These are phyloP conservation scores for Saccharomyces hybrid DNA, from an alignment of 1,139 yeast species.

Conservation along the genomic window DNA sequence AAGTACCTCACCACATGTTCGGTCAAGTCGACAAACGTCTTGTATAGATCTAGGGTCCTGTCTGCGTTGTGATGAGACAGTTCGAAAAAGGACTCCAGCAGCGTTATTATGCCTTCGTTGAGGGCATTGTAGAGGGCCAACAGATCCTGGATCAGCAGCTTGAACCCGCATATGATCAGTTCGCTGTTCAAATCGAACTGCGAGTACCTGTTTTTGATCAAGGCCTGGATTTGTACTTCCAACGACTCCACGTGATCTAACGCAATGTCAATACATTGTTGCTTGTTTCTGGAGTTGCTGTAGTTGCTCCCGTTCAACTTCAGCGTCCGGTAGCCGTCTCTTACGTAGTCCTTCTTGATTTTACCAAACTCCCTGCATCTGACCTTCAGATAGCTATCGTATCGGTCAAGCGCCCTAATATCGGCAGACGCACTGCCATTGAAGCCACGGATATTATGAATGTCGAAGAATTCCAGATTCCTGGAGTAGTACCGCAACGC, in stretches of 20 bases:
- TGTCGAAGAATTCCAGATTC: slow-evolving; percentile 49
- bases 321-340: slow-evolving; percentile 54
- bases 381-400: slow-evolving; percentile 60
- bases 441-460: slow-evolving; percentile 26
- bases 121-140: slow-evolving; percentile 76
- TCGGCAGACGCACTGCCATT: slow-evolving; percentile 40
- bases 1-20: slow-evolving; percentile 80
- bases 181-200: slow-evolving; percentile 70
- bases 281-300: not conserved
- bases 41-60: slow-evolving; percentile 75
- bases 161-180: slow-evolving; percentile 70
- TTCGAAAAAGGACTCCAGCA: slow-evolving; percentile 90
- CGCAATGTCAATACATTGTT: not conserved
- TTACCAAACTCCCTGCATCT: slow-evolving; percentile 63
- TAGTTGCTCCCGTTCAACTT: slow-evolving; percentile 25
- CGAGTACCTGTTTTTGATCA: slow-evolving; percentile 65
- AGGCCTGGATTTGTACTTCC: slow-evolving; percentile 67
- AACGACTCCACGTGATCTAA: slow-evolving; percentile 75
- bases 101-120: slow-evolving; percentile 90
- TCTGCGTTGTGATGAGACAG: slow-evolving; percentile 81
- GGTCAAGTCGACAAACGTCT: slow-evolving; percentile 77
- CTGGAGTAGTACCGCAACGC: slow-evolving; percentile 59
- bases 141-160: slow-evolving; percentile 80
- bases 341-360: slow-evolving; percentile 68
- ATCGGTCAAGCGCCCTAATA: slow-evolving; percentile 55